phyloP scores from a whole-genome alignment of 2,329 filamentous ascomycete genomes.

The Paecilomyces sp. region DNA sequence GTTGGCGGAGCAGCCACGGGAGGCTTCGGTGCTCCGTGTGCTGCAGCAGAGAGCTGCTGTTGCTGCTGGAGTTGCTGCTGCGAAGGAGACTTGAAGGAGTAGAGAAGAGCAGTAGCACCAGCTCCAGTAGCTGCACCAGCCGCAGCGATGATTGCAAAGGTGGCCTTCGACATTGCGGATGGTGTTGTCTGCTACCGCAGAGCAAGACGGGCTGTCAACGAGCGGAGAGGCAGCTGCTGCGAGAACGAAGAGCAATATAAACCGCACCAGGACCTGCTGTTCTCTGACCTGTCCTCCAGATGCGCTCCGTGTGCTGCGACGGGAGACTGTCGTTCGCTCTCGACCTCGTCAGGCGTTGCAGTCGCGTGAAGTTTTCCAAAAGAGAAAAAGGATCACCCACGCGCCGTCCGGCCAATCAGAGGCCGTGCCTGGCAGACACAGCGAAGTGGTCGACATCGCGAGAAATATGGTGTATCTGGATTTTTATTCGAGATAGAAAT shows the following conservation, averaged over 20 bases:
- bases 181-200: background rate
- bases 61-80: constrained; percentile 23
- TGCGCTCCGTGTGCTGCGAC: constrained; percentile 1
- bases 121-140: constrained; percentile 71
- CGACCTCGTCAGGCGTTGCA: background rate
- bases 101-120: constrained; percentile 61
- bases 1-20: constrained; percentile 24
- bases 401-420: constrained; percentile 16
- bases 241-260: background rate
- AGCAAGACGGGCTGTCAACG: background rate
- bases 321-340: constrained; percentile 1
- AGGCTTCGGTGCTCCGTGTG: constrained; percentile 16
- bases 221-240: background rate
- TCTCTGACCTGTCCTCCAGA: background rate
- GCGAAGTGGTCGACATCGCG: background rate
- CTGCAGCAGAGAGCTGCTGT: constrained; percentile 4
- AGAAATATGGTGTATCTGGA: too few species aligned
- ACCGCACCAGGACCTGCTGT: background rate
- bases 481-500: too few species aligned
- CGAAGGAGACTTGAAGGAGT: constrained; percentile 53
- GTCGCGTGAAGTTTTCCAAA: background rate
- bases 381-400: constrained; percentile 5
- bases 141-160: constrained; percentile 66
- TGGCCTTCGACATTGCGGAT: constrained; percentile 61
- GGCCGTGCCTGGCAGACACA: background rate